phyloP scores from a whole-genome alignment of 177 flowering plant genomes.

The Vitis hybrid region DNA sequence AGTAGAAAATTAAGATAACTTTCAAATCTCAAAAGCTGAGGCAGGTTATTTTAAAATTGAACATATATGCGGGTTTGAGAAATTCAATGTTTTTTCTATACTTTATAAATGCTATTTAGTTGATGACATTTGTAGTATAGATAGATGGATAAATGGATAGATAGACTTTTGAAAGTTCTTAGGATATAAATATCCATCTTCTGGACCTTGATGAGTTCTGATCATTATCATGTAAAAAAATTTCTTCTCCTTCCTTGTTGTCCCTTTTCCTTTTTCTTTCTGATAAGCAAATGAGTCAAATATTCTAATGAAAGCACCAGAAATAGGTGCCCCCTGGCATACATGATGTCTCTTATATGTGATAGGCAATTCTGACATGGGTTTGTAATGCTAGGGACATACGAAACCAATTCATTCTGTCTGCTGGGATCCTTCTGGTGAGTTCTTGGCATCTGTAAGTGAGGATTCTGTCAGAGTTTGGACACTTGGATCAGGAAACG shows the following conservation, averaged over 20 bases:
- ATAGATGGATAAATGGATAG: no score
- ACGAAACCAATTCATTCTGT: slow-evolving; percentile 52
- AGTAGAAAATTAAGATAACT: background rate
- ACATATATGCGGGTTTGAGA: background rate
- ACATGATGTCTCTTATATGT: no score
- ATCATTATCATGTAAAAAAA: no score
- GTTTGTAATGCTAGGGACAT: slow-evolving; percentile 52
- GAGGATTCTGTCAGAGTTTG: slow-evolving; percentile 73
- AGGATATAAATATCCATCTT: no score
- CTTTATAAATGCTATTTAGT: no score
- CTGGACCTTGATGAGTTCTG: no score
- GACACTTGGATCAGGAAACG: slow-evolving; percentile 51
- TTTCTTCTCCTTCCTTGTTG: background rate
- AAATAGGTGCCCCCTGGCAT: no score
- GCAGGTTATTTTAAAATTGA: background rate
- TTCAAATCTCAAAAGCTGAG: background rate
- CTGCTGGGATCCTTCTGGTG: slow-evolving; percentile 73
- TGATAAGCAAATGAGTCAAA: background rate
- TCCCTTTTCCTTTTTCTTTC: background rate
- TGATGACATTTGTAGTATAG: no score
- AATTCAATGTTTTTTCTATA: no score
- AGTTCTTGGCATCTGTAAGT: slow-evolving; percentile 70
- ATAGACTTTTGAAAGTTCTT: background rate
- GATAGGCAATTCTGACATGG: background rate
- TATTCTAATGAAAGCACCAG: no score